These are phyloP conservation scores for Talaromyces pinophilus DNA, from an alignment of 2,329 filamentous ascomycete species.

Conservation along the genomic window DNA sequence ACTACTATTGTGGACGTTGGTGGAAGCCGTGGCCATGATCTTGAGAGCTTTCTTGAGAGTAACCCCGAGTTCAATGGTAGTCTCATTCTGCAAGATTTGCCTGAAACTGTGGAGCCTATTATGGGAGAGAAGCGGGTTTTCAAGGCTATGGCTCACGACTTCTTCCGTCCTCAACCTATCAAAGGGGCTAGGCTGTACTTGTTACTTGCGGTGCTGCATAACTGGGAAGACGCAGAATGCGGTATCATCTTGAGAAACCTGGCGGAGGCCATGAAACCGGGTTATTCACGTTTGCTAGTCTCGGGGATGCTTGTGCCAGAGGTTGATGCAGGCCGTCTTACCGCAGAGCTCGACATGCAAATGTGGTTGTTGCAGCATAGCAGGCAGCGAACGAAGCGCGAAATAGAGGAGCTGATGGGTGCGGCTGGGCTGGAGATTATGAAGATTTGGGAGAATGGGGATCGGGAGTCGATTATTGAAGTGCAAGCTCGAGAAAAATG, in stretches of 20 bases:
- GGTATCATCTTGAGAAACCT: not conserved
- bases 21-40: not conserved
- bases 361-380: constrained; percentile 7
- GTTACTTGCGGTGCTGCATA: not conserved
- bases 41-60: not conserved
- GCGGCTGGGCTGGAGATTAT: not conserved
- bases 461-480: not conserved
- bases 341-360: constrained; percentile 8
- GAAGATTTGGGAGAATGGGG: not conserved
- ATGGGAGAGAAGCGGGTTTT: not conserved
- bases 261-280: not conserved
- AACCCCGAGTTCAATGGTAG: not conserved
- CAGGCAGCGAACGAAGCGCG: not conserved
- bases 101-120: not conserved
- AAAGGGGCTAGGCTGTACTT: not conserved
- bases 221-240: not conserved
- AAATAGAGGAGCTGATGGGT: not conserved
- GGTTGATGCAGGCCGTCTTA: not conserved
- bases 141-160: not conserved
- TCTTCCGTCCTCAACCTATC: not conserved
- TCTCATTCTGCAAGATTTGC: constrained; percentile 10
- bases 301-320: not conserved
- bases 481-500: not conserved
- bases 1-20: not conserved
- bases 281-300: not conserved